A percentile compares a stretch with the other conserved stretches of the same genome.
Conservation (phyloP, 139 green algal genomes). For the Diplosphaera chodatii region DNA sequence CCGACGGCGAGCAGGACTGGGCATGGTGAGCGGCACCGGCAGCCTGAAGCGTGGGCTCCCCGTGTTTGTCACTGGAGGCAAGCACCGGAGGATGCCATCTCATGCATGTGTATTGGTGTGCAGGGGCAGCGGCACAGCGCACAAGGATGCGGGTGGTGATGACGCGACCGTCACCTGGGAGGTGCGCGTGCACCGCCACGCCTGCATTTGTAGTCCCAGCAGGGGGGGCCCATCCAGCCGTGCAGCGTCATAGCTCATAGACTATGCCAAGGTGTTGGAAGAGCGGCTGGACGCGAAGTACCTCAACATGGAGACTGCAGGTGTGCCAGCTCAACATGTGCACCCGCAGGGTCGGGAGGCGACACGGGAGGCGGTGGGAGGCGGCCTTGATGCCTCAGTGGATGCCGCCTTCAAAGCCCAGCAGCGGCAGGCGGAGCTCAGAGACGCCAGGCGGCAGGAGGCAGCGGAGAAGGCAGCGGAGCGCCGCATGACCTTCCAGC, state of each 20-base stretch:
- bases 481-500: constrained; percentile 33
- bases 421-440: constrained; percentile 11
- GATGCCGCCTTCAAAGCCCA: neutral
- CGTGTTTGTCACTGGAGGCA: no score
- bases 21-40: neutral
- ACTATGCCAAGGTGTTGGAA: no score
- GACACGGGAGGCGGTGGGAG: neutral
- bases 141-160: neutral
- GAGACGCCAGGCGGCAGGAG: constrained; percentile 29
- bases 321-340: no score
- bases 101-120: no score
- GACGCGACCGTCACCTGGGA: neutral
- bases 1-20: neutral
- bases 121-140: neutral
- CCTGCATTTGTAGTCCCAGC: no score
- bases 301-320: no score
- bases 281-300: no score
- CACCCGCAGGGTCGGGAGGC: neutral
- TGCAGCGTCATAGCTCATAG: no score
- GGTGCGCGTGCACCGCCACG: no score
- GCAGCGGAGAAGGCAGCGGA: constrained; percentile 17
- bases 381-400: neutral
- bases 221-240: no score
- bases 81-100: no score
- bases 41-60: no score